Evolutionary conservation across 345 rosid species (phyloP), one percentile per base, ranked within the genome.

Genomic region (Trapa incisa): DNA sequence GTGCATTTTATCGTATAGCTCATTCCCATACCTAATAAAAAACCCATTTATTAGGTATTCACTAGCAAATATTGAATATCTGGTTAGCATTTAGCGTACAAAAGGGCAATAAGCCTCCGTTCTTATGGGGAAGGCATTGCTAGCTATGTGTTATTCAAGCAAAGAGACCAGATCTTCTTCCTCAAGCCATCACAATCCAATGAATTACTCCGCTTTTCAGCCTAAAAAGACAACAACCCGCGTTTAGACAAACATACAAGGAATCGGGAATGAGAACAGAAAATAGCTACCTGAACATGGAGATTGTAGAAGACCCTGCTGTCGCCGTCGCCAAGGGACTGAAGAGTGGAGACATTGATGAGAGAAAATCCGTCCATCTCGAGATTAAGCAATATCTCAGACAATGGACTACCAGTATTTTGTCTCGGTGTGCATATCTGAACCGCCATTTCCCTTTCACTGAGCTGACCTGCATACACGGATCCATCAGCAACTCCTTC

Each of bases 271-370:
- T 39, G 42, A 6, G 42, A 39, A 39, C 42, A 3, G 42, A 39
- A 39, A 12, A 36, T 71, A 87, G 94, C 90, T 86, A 87, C 96
- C 90, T 86, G 78, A 62, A 89, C 69, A 65, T 81, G 91, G 9
- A 87, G 70, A 66, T 71, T 84, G 68, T 77, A 77, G 76, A 89
- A 83, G 64, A 80, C 69, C 68, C 73, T 80, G 22, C 37, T 64
- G 68, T 76, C 85, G 13, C 72, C 80, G 68, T 76, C 85, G 13
- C 72, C 80, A 41, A 66, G 81, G 61, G 87, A 83, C 65, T 83
- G 76, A 9, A 86, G 84, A 45, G 86, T 86, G 67, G 89, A 87
- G 66, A 83, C 74, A 41, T 79, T 84, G 9, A 82, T 37, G 6
- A 82, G 75, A 60, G 58, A 33, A 62, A 84, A 68, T 0, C 86